Conservation (phyloP, 495 filamentous ascomycete species). For the Monascus purpureus region DNA sequence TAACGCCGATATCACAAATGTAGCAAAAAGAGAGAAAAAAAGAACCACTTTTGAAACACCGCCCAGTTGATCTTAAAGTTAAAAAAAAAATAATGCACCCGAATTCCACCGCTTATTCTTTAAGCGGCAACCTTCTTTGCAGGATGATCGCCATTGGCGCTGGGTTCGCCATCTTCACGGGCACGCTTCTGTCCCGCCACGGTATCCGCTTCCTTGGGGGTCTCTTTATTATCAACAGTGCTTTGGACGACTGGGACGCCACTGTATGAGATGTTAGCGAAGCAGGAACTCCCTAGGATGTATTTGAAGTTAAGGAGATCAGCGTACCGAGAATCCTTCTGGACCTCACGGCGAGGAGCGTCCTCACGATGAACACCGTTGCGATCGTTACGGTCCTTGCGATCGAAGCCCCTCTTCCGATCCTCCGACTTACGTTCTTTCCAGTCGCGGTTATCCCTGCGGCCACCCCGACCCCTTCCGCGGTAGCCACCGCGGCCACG, state of each 20-base stretch:
- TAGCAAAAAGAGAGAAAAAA: neutral
- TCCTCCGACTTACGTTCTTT: slow-evolving; percentile 53
- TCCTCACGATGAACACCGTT: slow-evolving; percentile 12
- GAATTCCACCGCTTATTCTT: slow-evolving; percentile 12
- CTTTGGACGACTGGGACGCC: slow-evolving; percentile 35
- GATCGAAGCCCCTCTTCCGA: slow-evolving; percentile 45
- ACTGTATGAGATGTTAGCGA: slow-evolving; percentile 11
- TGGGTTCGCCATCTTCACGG: slow-evolving; percentile 24
- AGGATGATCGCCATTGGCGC: slow-evolving; percentile 22
- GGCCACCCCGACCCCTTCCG: slow-evolving; percentile 11
- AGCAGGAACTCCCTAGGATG: neutral
- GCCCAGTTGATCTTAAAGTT: too few species aligned
- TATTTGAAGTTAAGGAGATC: slow-evolving; percentile 1
- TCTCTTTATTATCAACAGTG: slow-evolving; percentile 15
- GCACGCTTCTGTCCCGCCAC: slow-evolving; percentile 31
- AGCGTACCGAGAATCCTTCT: slow-evolving; percentile 35
- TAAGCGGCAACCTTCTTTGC: slow-evolving; percentile 36
- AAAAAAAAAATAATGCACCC: neutral
- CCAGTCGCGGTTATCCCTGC: slow-evolving; percentile 46
- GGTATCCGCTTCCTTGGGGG: neutral
- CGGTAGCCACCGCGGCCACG: slow-evolving; percentile 17
- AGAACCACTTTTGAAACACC: too few species aligned
- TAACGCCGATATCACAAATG: too few species aligned
- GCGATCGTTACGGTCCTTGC: slow-evolving; percentile 21
- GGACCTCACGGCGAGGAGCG: slow-evolving; percentile 11